Conservation (phyloP, 2,329 filamentous ascomycete genomes). For the Sphaerulina musiva region DNA sequence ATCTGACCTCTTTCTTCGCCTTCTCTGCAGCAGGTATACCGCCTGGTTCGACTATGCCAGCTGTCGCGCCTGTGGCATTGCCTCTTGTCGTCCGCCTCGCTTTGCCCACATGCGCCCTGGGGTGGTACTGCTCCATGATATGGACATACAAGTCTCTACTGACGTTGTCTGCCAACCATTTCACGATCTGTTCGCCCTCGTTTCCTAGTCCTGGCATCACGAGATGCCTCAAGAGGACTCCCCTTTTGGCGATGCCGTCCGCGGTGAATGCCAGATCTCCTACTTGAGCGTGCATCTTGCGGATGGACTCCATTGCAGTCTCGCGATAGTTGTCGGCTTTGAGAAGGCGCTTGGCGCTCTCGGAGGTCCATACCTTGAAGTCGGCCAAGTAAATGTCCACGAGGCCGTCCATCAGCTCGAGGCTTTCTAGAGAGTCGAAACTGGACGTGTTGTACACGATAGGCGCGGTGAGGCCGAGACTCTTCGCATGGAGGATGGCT, state of each 20-base stretch:
- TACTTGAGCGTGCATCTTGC: constrained; percentile 73
- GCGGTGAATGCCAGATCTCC: constrained; percentile 75
- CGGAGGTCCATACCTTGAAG: constrained; percentile 71
- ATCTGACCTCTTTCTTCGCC: constrained; percentile 50
- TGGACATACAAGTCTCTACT: constrained; percentile 72
- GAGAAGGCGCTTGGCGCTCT: constrained; percentile 62
- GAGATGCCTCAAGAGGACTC: constrained; percentile 68
- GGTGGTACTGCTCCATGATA: constrained; percentile 84
- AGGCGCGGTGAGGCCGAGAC: constrained; percentile 62
- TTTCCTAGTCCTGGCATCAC: constrained; percentile 77
- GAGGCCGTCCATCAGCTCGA: constrained; percentile 68
- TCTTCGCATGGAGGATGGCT: constrained; percentile 65
- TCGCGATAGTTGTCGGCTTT: constrained; percentile 72
- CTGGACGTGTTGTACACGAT: constrained; percentile 81
- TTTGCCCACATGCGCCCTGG: constrained; percentile 75
- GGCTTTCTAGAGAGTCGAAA: constrained; percentile 67
- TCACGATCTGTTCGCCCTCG: constrained; percentile 68
- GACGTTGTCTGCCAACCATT: constrained; percentile 66
- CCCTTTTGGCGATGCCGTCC: constrained; percentile 73
- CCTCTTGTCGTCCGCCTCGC: constrained; percentile 38
- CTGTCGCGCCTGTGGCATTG: constrained; percentile 25
- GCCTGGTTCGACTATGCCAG: constrained; percentile 29
- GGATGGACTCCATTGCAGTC: constrained; percentile 68
- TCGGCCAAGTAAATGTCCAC: constrained; percentile 85
- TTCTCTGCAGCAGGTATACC: constrained; percentile 24